These are phyloP conservation scores for Leptodermis oblonga DNA, from an alignment of 257 asterid genomes.

Conservation along the genomic window DNA sequence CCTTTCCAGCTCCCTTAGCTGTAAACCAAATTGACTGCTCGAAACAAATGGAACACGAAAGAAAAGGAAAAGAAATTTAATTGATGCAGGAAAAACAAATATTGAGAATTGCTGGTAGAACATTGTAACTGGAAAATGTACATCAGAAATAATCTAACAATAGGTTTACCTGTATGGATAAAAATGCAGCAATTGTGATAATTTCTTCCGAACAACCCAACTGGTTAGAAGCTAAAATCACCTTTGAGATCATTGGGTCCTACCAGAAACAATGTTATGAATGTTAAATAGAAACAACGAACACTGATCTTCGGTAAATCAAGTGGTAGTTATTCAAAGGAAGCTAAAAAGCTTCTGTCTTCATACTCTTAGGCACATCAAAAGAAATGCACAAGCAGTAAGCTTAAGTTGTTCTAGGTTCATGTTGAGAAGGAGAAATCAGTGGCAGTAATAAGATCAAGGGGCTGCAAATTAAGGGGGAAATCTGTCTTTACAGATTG, in stretches of 20 bases:
- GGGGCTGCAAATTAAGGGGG: not conserved
- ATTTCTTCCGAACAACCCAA: conserved; percentile 89
- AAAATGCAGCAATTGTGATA: conserved; percentile 85
- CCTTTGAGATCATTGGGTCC: conserved; percentile 93
- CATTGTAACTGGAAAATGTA: not conserved
- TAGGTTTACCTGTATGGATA: conserved; percentile 73
- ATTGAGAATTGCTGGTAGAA: not conserved
- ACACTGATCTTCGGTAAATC: not conserved
- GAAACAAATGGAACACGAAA: not conserved
- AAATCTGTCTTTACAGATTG: not conserved
- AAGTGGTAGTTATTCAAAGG: not conserved
- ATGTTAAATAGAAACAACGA: not conserved
- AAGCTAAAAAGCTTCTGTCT: not conserved
- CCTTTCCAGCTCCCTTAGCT: conserved; percentile 72
- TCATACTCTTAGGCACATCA: not conserved
- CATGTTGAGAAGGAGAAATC: not conserved
- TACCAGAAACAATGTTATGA: conserved; percentile 17
- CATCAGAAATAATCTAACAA: conserved; percentile 6
- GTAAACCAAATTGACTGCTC: conserved; percentile 89
- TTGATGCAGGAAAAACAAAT: not conserved
- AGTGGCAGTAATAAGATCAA: not conserved
- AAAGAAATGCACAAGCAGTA: not conserved
- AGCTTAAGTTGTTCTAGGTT: not conserved
- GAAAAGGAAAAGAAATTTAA: not conserved
- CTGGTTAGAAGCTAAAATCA: conserved; percentile 77